These are phyloP conservation scores for Evansstolkia leycettana DNA, from an alignment of 495 filamentous ascomycete genomes.

Conservation along the genomic window DNA sequence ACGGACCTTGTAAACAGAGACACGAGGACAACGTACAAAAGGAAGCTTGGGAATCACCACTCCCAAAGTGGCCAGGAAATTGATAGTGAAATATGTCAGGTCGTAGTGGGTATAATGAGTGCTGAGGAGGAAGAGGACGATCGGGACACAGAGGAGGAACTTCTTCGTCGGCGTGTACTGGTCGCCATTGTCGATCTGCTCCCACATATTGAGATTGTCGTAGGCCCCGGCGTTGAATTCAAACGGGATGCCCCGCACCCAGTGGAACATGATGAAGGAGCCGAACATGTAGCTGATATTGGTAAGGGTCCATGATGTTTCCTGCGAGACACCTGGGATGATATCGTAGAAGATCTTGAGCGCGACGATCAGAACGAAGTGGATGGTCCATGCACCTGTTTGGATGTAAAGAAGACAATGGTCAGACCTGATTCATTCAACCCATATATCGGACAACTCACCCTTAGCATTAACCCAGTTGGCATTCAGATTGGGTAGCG, in stretches of 20 bases:
- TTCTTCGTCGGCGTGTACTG: slow-evolving; percentile 99
- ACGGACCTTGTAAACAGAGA: not conserved
- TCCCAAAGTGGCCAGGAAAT: slow-evolving; percentile 78
- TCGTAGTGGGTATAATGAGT: slow-evolving; percentile 99
- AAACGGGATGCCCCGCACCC: slow-evolving; percentile 93
- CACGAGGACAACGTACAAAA: slow-evolving; percentile 48
- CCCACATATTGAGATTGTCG: slow-evolving; percentile 99
- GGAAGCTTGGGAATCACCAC: slow-evolving; percentile 95
- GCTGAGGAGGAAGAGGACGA: slow-evolving; percentile 87
- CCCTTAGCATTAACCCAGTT: slow-evolving; percentile 99
- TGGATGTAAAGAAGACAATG: no score
- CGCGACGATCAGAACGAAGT: slow-evolving; percentile 75
- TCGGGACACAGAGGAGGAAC: slow-evolving; percentile 87
- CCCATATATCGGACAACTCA: slow-evolving; percentile 28
- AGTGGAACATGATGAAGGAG: slow-evolving; percentile 99
- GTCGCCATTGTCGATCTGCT: slow-evolving; percentile 98
- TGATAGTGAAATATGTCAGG: slow-evolving; percentile 90
- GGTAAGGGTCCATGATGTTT: slow-evolving; percentile 95
- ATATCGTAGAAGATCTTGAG: slow-evolving; percentile 96
- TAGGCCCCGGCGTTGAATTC: slow-evolving; percentile 99
- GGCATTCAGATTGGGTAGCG: slow-evolving; percentile 88
- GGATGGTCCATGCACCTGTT: slow-evolving; percentile 92
- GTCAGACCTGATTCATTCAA: not conserved
- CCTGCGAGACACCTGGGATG: slow-evolving; percentile 86
- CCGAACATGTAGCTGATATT: slow-evolving; percentile 99